phyloP scores from a whole-genome alignment of 176 grass and related monocot genomes.

The Elaeis guineensis region DNA sequence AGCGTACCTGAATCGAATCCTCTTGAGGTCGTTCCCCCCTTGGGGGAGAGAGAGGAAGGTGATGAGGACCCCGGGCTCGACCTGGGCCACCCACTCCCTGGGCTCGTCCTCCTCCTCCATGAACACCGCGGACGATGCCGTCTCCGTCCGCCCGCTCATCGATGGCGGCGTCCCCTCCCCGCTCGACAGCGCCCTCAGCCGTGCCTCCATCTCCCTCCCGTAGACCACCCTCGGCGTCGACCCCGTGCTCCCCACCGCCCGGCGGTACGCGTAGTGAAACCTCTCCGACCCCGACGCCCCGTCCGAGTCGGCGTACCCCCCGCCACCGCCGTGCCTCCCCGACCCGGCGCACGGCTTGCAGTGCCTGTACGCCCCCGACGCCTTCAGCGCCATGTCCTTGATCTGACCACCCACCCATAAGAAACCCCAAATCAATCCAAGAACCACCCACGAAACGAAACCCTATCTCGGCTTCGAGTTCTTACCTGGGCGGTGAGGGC shows the following conservation, averaged over 20 bases:
- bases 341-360: conserved; percentile 89
- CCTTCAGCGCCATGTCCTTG: conserved; percentile 91
- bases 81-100: conserved; percentile 94
- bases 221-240: conserved; percentile 38
- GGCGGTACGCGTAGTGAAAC: conserved; percentile 42
- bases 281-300: conserved; percentile 42
- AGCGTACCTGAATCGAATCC: conserved; percentile 90
- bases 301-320: conserved; percentile 49
- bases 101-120: conserved; percentile 44
- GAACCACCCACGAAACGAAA: background rate
- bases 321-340: conserved; percentile 22
- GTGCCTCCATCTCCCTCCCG: conserved; percentile 14
- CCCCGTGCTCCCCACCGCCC: conserved; percentile 22
- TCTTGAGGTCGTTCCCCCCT: conserved; percentile 92
- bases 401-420: conserved; percentile 36
- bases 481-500: conserved; percentile 82
- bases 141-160: conserved; percentile 66
- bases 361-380: conserved; percentile 89
- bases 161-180: conserved; percentile 74
- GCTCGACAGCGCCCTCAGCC: conserved; percentile 28
- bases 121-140: conserved; percentile 20
- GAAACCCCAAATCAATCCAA: conserved; percentile 11
- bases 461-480: too few species aligned
- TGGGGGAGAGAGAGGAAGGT: conserved; percentile 76
- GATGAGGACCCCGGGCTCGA: conserved; percentile 93